Evolutionary conservation across 2,329 filamentous ascomycete species (phyloP), one percentile per base, ranked within the genome.

Genomic region (Verruconis gallopava): DNA sequence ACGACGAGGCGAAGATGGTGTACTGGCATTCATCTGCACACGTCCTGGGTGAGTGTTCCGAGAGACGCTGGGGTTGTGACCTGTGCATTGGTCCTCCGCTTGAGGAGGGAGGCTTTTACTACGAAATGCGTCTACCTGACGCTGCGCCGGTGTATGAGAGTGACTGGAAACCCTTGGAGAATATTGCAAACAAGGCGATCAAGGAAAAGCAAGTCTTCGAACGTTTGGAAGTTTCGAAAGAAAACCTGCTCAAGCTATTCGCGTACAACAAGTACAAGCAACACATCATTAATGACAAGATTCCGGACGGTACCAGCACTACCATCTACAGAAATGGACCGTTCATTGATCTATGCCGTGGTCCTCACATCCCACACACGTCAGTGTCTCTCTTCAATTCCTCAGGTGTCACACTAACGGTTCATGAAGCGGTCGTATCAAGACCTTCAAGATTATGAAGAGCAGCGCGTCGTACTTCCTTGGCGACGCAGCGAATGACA

Each of bases 1-100:
- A 81, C 60, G 59, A 61, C 3, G 64, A 83, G 64, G 89, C 85
- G 54, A 88, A 91, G 67, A 85, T 85, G 60, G 89, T 96, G 44
- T 98, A 95, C 67, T 98, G 89, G 89, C 91, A 96, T 64, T 93
- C 85, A 15, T 89, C 81, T 54, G 91, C 91, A 35, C 91, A 98
- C 61, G 80, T 93, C 49, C 75, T 98, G n/a, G 91, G 91, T 51
- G 91, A 96, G 64, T 88, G 88, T 46, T 83, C 81, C 38, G 91
- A 98, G 65, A 75, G 82, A 56, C 75, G 86, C 54, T 98, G 86
- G 57, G 85, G 86, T 46, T 95, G 89, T 65, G 80, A 84, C 53
- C 75, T 95, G 36, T 95, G 86, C 61, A 93, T 95, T 58, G 91
- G 91, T 18, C 91, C 91, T 22, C 91, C 85, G 6, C 86, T 89